These are phyloP conservation scores for Backusella sp. DNA, from an alignment of 192 early-diverging fungal genomes.

Conservation along the genomic window DNA sequence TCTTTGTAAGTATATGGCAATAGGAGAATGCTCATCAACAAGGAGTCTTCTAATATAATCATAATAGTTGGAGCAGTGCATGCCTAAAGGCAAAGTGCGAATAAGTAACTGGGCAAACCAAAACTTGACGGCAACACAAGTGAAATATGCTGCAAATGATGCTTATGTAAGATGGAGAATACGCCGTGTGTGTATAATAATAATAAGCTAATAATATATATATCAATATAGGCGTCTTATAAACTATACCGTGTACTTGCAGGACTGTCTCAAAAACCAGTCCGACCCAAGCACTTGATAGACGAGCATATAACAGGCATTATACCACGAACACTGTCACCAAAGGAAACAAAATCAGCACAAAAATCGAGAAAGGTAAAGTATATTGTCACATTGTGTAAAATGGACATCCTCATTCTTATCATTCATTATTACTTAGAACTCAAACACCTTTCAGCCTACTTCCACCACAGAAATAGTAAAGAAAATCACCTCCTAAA, in stretches of 20 bases:
- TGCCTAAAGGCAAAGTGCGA: constrained; percentile 24
- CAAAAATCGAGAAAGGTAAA: background rate
- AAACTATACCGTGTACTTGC: background rate
- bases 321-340: background rate
- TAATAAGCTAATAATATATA: background rate
- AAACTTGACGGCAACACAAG: constrained; percentile 13
- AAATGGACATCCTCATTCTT: too few relatives aligned
- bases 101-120: constrained; percentile 24
- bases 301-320: background rate
- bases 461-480: background rate
- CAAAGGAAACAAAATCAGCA: background rate
- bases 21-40: too few relatives aligned
- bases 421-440: background rate
- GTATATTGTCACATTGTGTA: background rate
- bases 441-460: background rate
- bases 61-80: constrained; percentile 15
- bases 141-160: constrained; percentile 28
- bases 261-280: background rate
- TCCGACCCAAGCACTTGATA: background rate
- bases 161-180: constrained; percentile 24
- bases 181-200: background rate
- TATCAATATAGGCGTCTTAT: constrained; percentile 10
- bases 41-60: background rate
- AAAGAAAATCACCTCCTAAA: background rate
- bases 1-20: constrained; percentile 24